phyloP scores from a whole-genome alignment of 331 rosid genomes.

The Phaseolus coccineus region DNA sequence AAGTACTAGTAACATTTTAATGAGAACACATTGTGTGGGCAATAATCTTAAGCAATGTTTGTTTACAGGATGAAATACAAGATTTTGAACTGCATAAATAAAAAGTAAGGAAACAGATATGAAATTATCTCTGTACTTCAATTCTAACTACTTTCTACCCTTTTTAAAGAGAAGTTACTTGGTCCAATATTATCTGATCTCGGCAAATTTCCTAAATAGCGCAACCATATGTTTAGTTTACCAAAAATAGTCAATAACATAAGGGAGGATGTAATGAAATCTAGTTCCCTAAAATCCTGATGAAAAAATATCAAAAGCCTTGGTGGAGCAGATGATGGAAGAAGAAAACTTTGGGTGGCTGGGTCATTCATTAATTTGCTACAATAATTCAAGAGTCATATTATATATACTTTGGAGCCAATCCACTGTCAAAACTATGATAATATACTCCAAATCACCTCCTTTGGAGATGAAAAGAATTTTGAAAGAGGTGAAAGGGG shows the following conservation, averaged over 20 bases:
- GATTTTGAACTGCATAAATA: not conserved
- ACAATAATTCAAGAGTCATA: constrained; percentile 8
- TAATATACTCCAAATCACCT: constrained; percentile 30
- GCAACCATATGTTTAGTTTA: not conserved
- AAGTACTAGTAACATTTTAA: not conserved
- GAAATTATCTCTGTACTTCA: no score
- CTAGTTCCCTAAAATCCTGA: not conserved
- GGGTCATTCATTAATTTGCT: constrained; percentile 22
- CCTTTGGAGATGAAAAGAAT: constrained; percentile 47
- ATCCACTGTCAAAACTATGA: constrained; percentile 36
- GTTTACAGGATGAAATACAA: not conserved
- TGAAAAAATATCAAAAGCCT: not conserved
- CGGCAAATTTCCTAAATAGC: no score
- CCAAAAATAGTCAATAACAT: no score
- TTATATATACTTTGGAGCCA: constrained; percentile 21
- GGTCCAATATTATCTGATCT: not conserved
- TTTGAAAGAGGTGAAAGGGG: constrained; percentile 4
- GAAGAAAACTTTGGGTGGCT: constrained; percentile 31
- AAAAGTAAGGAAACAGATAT: no score
- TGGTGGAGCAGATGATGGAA: not conserved
- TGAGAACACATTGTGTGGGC: not conserved
- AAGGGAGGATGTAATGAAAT: no score
- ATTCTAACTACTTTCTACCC: no score
- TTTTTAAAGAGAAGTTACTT: no score
- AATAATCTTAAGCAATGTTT: not conserved